These are phyloP conservation scores for Talaromyces borbonicus DNA, from an alignment of 495 filamentous ascomycete genomes.

Conservation along the genomic window DNA sequence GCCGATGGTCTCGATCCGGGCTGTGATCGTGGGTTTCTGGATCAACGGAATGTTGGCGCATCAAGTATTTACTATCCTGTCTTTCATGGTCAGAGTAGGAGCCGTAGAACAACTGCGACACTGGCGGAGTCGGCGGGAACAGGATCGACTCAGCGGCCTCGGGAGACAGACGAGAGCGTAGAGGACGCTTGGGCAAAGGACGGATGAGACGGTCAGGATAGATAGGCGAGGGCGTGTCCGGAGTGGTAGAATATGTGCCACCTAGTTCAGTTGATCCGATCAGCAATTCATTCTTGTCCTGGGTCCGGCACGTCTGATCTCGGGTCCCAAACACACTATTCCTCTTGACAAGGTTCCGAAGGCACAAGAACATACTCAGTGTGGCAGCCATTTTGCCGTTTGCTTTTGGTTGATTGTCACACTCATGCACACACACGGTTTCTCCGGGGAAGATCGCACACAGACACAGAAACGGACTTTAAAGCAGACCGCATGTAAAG, in stretches of 20 bases:
- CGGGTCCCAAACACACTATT: background rate
- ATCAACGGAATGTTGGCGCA: slow-evolving; percentile 25
- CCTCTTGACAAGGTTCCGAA: background rate
- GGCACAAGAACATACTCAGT: slow-evolving; percentile 33
- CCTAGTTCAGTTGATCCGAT: slow-evolving; percentile 35
- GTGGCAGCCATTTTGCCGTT: slow-evolving; percentile 37
- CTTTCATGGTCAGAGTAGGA: slow-evolving; percentile 44
- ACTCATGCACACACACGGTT: slow-evolving; percentile 1
- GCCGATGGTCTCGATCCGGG: slow-evolving; percentile 34
- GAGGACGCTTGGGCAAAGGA: slow-evolving; percentile 76
- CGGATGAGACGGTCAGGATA: slow-evolving; percentile 88
- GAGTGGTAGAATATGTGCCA: slow-evolving; percentile 47
- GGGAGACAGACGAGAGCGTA: slow-evolving; percentile 75
- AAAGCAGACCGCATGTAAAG: slow-evolving; percentile 12
- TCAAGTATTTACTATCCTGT: slow-evolving; percentile 36
- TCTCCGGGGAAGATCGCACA: no score
- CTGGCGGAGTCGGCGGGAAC: slow-evolving; percentile 63
- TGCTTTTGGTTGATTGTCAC: background rate
- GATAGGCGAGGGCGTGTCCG: slow-evolving; percentile 63
- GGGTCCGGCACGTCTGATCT: background rate
- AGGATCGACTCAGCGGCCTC: slow-evolving; percentile 74
- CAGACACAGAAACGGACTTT: background rate
- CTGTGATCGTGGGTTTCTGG: slow-evolving; percentile 35
- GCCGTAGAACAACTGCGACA: slow-evolving; percentile 65
- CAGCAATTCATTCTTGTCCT: slow-evolving; percentile 22